phyloP scores from a whole-genome alignment of 805 yeast genomes.

The Ogataea salicorniae region DNA sequence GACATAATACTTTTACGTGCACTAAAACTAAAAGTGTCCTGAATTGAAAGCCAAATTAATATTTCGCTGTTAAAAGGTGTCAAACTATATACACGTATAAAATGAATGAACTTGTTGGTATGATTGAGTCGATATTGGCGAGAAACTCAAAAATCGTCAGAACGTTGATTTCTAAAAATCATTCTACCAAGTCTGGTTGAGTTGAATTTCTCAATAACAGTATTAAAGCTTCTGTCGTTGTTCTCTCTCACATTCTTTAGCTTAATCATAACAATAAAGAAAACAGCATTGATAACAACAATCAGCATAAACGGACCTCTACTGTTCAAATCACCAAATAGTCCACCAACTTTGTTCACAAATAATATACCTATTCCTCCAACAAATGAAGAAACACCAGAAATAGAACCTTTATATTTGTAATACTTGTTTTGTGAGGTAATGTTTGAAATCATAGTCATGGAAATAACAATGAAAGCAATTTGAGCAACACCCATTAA shows the following conservation, averaged over 20 bases:
- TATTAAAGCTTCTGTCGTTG: slow-evolving; percentile 11
- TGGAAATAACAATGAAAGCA: slow-evolving; percentile 56
- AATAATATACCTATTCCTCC: slow-evolving; percentile 66
- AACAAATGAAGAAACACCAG: slow-evolving; percentile 63
- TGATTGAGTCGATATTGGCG: neutral
- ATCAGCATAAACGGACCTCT: slow-evolving; percentile 56
- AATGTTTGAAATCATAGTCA: slow-evolving; percentile 43
- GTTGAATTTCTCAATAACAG: slow-evolving; percentile 9
- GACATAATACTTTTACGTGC: neutral
- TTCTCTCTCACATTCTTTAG: slow-evolving; percentile 20
- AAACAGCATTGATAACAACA: slow-evolving; percentile 35
- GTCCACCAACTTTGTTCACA: slow-evolving; percentile 58
- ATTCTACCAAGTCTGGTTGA: slow-evolving; percentile 7
- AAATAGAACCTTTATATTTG: slow-evolving; percentile 53
- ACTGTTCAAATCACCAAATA: slow-evolving; percentile 50
- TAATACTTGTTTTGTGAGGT: slow-evolving; percentile 40
- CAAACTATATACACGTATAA: neutral
- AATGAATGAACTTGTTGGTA: neutral
- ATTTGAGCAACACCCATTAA: slow-evolving; percentile 59
- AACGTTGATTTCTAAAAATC: slow-evolving; percentile 4
- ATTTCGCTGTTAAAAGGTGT: neutral
- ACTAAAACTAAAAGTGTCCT: neutral
- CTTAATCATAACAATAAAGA: slow-evolving; percentile 27
- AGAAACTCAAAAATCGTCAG: neutral
- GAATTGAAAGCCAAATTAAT: no score